Evolutionary conservation across 192 early-diverging fungal genomes (phyloP).

Genomic region (Phycomyces blakesleeanus): DNA sequence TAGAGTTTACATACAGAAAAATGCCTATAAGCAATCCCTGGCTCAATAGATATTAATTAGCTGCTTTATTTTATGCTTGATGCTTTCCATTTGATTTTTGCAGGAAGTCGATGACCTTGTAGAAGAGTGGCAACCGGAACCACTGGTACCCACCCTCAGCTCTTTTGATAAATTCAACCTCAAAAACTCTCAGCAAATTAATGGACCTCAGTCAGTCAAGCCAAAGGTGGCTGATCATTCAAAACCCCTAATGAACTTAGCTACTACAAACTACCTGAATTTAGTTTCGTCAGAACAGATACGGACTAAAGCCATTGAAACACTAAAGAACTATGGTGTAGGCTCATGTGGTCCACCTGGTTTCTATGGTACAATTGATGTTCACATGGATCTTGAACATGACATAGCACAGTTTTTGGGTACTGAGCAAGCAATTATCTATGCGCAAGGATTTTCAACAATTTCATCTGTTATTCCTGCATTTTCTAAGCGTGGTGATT

Average conservation of each 20-base stretch:
- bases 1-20: slow-evolving; percentile 13
- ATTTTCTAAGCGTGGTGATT: slow-evolving; percentile 94
- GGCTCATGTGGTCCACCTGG: slow-evolving; percentile 94
- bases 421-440: slow-evolving; percentile 83
- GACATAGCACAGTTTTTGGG: slow-evolving; percentile 83
- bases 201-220: slow-evolving; percentile 62
- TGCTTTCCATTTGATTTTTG: neutral
- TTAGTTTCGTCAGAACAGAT: slow-evolving; percentile 68
- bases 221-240: slow-evolving; percentile 56
- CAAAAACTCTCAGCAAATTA: slow-evolving; percentile 72
- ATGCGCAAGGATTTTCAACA: slow-evolving; percentile 93
- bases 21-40: neutral
- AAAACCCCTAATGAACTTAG: slow-evolving; percentile 73
- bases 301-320: slow-evolving; percentile 79
- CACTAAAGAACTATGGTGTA: slow-evolving; percentile 90
- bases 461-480: slow-evolving; percentile 91
- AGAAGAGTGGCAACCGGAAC: slow-evolving; percentile 95
- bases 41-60: neutral
- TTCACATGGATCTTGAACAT: slow-evolving; percentile 91
- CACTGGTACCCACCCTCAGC: slow-evolving; percentile 76
- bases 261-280: slow-evolving; percentile 86
- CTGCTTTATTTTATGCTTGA: neutral
- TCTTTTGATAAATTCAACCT: slow-evolving; percentile 72
- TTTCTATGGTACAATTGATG: slow-evolving; percentile 93
- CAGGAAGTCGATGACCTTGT: slow-evolving; percentile 95